Evolutionary conservation across 441 rosid genomes (phyloP).

Genomic region (Brassica hybrid): DNA sequence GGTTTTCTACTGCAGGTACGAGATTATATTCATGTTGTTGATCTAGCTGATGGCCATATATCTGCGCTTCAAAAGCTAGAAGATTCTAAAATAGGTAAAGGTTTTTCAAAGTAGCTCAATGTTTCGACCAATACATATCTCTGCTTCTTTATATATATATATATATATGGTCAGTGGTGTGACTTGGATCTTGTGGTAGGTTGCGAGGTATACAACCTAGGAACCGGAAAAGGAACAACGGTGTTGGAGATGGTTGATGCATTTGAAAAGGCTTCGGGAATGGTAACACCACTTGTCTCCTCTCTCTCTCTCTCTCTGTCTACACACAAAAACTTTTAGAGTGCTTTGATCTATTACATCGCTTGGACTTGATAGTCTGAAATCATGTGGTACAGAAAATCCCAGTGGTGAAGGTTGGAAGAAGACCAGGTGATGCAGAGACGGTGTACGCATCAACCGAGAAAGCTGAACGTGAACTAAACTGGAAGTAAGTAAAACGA

Average conservation of each 20-base stretch:
- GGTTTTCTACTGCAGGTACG: neutral
- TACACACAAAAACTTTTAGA: neutral
- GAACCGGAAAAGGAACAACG: conserved; percentile 94
- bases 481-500: conserved; percentile 81
- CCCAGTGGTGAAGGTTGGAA: conserved; percentile 67
- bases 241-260: conserved; percentile 93
- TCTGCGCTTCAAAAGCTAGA: conserved; percentile 78
- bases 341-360: neutral
- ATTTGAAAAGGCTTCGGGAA: conserved; percentile 85
- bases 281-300: conserved; percentile 45
- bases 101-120: neutral
- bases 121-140: neutral
- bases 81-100: conserved; percentile 67
- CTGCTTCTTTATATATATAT: neutral
- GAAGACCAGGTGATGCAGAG: conserved; percentile 91
- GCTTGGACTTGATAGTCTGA: neutral
- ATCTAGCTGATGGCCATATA: conserved; percentile 94
- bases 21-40: conserved; percentile 83
- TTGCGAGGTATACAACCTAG: conserved; percentile 87
- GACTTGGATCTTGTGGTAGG: conserved; percentile 45
- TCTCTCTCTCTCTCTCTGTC: neutral
- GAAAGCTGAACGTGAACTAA: conserved; percentile 78
- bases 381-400: conserved; percentile 59
- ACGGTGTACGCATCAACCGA: conserved; percentile 82
- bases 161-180: neutral